Conservation (phyloP, 768 basidiomycete genomes). For the Lactifluus rugatus region DNA sequence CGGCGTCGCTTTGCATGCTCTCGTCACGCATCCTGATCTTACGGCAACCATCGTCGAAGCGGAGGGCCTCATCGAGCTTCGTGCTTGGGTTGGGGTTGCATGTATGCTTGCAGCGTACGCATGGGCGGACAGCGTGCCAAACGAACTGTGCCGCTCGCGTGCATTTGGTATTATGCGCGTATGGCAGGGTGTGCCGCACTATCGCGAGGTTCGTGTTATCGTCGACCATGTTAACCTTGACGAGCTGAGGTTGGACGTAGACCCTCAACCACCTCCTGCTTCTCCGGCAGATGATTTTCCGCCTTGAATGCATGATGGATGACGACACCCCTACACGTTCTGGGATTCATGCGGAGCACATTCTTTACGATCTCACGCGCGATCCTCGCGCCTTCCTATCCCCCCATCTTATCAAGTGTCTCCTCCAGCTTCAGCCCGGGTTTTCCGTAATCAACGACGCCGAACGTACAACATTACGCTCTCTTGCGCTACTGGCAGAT, state of each 20-base stretch:
- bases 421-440: conserved; percentile 49
- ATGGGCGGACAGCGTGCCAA: conserved; percentile 71
- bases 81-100: conserved; percentile 59
- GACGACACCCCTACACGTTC: conserved; percentile 54
- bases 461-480: conserved; percentile 48
- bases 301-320: conserved; percentile 63
- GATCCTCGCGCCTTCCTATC: conserved; percentile 53
- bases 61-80: conserved; percentile 46
- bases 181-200: conserved; percentile 62
- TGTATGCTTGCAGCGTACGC: conserved; percentile 62
- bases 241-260: conserved; percentile 27
- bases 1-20: conserved; percentile 64
- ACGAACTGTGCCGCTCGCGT: conserved; percentile 53
- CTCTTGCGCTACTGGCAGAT: conserved; percentile 57
- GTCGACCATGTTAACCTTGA: background rate
- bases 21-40: conserved; percentile 51
- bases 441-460: conserved; percentile 53
- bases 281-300: conserved; percentile 60
- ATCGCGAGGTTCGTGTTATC: conserved; percentile 47
- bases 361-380: conserved; percentile 49
- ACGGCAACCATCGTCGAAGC: conserved; percentile 25
- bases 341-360: conserved; percentile 58
- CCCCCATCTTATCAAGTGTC: conserved; percentile 46
- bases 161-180: conserved; percentile 50
- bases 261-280: conserved; percentile 67